These are phyloP conservation scores for Malassezia vespertilionis DNA, from an alignment of 1,284 basidiomycete species.

Conservation along the genomic window DNA sequence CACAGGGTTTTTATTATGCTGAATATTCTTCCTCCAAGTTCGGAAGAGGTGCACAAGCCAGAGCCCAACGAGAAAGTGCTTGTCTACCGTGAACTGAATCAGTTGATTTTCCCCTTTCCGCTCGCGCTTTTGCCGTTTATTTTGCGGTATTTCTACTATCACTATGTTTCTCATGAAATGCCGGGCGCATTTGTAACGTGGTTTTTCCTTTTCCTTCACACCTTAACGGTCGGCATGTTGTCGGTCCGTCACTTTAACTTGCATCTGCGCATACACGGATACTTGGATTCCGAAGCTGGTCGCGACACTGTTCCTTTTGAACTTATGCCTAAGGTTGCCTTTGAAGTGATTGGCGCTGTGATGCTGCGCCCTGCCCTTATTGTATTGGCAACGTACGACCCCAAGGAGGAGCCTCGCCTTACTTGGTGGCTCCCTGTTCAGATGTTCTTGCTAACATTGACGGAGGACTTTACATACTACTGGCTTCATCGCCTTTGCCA, in stretches of 20 bases:
- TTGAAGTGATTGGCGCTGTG: slow-evolving; percentile 18
- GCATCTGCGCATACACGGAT: slow-evolving; percentile 27
- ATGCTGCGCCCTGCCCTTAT: slow-evolving; percentile 9
- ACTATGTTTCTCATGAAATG: neutral
- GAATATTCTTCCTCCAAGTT: neutral
- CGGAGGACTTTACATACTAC: slow-evolving; percentile 38
- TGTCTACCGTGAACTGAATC: slow-evolving; percentile 1
- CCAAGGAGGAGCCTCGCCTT: slow-evolving; percentile 4
- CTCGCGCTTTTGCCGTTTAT: slow-evolving; percentile 1
- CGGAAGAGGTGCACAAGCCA: neutral
- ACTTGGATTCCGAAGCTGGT: slow-evolving; percentile 23
- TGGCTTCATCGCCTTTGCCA: slow-evolving; percentile 37
- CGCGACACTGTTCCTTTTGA: slow-evolving; percentile 33
- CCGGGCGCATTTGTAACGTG: slow-evolving; percentile 3
- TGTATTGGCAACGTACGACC: slow-evolving; percentile 18
- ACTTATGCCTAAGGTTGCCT: slow-evolving; percentile 13
- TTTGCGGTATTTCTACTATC: neutral
- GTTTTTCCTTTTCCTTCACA: slow-evolving; percentile 1
- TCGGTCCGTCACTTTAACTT: neutral
- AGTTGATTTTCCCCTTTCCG: neutral
- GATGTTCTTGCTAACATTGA: slow-evolving; percentile 18
- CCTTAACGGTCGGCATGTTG: neutral
- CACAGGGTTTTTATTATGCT: neutral
- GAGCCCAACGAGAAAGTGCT: neutral
- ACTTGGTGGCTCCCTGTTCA: slow-evolving; percentile 22